Conservation (phyloP, 805 yeast species). For the Candida silvicultrix region DNA sequence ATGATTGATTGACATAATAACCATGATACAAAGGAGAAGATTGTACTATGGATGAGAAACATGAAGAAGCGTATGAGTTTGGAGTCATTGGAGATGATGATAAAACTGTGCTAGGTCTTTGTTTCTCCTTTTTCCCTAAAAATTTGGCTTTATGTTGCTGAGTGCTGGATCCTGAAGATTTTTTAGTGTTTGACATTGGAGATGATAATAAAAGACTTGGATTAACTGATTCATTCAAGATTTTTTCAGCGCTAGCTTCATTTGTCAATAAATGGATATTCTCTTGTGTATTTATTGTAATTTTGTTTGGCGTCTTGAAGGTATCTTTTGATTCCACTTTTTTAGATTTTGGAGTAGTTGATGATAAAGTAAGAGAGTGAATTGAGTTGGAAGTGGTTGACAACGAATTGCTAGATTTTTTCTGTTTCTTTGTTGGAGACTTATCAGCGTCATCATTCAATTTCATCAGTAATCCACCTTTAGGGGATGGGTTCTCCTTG, state of each 20-base stretch:
- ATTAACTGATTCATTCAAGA: background rate
- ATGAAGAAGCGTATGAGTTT: constrained; percentile 15
- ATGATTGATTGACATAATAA: constrained; percentile 18
- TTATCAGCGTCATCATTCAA: constrained; percentile 4
- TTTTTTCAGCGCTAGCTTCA: background rate
- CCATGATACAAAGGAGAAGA: constrained; percentile 25
- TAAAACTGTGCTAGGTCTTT: background rate
- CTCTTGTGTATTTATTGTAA: constrained; percentile 14
- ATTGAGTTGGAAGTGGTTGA: constrained; percentile 2
- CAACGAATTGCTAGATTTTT: background rate
- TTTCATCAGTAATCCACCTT: constrained; percentile 19
- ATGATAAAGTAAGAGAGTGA: background rate
- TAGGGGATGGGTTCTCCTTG: constrained; percentile 18
- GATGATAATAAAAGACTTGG: constrained; percentile 22
- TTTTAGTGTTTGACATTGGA: constrained; percentile 12
- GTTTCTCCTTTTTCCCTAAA: constrained; percentile 1
- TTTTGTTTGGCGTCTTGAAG: constrained; percentile 1
- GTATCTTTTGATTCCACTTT: background rate
- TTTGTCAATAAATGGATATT: constrained; percentile 15
- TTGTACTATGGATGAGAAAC: constrained; percentile 23
- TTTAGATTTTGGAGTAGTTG: background rate
- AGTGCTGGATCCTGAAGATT: background rate
- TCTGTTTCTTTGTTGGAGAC: background rate
- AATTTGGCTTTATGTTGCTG: background rate
- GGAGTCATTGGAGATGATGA: constrained; percentile 23